Percentiles rank a stretch among this genome's conserved stretches.
Evolutionary conservation across 176 grass and related monocot genomes (phyloP).

Genomic region (Avena eriantha): DNA sequence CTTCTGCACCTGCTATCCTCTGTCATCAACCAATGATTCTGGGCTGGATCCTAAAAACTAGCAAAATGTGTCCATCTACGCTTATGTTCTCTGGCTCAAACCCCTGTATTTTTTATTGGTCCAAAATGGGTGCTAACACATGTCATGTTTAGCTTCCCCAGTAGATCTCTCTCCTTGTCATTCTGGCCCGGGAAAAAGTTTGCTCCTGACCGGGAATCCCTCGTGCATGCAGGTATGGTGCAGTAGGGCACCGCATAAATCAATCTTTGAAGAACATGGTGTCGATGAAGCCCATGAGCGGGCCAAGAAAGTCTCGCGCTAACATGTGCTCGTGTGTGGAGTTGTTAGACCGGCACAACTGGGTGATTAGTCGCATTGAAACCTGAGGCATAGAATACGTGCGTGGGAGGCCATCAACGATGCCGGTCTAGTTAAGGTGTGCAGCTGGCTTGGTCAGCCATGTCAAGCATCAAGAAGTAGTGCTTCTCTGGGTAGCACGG

Average conservation of each 20-base stretch:
- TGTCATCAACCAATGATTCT: too few relatives aligned
- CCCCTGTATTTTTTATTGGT: too few relatives aligned
- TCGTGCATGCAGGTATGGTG: neutral
- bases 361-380: conserved; percentile 39
- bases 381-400: conserved; percentile 58
- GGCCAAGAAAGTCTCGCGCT: conserved; percentile 71
- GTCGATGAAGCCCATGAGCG: conserved; percentile 66
- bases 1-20: too few relatives aligned
- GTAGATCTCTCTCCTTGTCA: too few relatives aligned
- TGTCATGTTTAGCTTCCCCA: too few relatives aligned
- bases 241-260: neutral
- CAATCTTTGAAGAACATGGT: conserved; percentile 70
- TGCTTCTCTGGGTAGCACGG: conserved; percentile 89
- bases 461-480: conserved; percentile 82
- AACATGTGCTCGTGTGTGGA: conserved; percentile 59
- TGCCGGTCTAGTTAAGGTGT: conserved; percentile 85
- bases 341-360: conserved; percentile 17
- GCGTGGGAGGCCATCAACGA: conserved; percentile 68
- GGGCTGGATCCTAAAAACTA: too few relatives aligned
- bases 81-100: too few relatives aligned
- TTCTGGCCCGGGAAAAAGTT: too few relatives aligned
- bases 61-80: too few relatives aligned
- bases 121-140: too few relatives aligned
- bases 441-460: conserved; percentile 67
- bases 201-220: conserved; percentile 1